Evolutionary conservation across 2,329 filamentous ascomycete genomes (phyloP).

Genomic region (Hysterium pulicare): DNA sequence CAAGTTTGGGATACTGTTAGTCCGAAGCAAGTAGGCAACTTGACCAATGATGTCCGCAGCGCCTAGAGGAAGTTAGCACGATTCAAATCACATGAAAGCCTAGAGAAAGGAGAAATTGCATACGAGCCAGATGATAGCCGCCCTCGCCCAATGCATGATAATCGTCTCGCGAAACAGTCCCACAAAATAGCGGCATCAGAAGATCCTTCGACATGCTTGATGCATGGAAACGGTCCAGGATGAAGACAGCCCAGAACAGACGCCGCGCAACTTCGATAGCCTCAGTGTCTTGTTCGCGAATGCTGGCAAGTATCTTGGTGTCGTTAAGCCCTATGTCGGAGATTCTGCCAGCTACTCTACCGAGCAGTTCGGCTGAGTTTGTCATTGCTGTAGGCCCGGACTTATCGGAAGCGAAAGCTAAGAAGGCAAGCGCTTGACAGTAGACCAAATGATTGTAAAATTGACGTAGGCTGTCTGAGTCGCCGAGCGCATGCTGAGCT

Average conservation of each 20-base stretch:
- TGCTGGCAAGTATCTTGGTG: slow-evolving; percentile 16
- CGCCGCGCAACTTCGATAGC: slow-evolving; percentile 28
- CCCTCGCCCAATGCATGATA: slow-evolving; percentile 28
- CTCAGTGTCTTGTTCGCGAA: slow-evolving; percentile 32
- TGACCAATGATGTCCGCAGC: slow-evolving; percentile 31
- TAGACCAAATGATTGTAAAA: slow-evolving; percentile 33
- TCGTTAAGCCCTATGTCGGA: slow-evolving; percentile 31
- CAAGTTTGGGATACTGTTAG: slow-evolving; percentile 26
- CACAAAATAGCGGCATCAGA: slow-evolving; percentile 27
- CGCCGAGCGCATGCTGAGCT: slow-evolving; percentile 25
- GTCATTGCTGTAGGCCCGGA: slow-evolving; percentile 23
- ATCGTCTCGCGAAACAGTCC: slow-evolving; percentile 31
- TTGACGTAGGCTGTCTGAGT: slow-evolving; percentile 24
- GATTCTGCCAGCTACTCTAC: slow-evolving; percentile 29
- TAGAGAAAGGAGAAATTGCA: slow-evolving; percentile 10
- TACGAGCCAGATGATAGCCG: slow-evolving; percentile 35
- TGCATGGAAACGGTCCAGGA: slow-evolving; percentile 37
- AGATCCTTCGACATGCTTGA: slow-evolving; percentile 32
- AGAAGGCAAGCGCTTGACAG: slow-evolving; percentile 29
- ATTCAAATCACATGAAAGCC: background rate
- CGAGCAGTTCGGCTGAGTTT: slow-evolving; percentile 28
- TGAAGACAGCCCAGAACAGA: slow-evolving; percentile 35
- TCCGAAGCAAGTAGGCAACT: slow-evolving; percentile 25
- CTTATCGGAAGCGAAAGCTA: slow-evolving; percentile 31
- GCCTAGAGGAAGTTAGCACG: slow-evolving; percentile 13